Conservation (phyloP, 257 asterid genomes). For the Prunella vulgaris region DNA sequence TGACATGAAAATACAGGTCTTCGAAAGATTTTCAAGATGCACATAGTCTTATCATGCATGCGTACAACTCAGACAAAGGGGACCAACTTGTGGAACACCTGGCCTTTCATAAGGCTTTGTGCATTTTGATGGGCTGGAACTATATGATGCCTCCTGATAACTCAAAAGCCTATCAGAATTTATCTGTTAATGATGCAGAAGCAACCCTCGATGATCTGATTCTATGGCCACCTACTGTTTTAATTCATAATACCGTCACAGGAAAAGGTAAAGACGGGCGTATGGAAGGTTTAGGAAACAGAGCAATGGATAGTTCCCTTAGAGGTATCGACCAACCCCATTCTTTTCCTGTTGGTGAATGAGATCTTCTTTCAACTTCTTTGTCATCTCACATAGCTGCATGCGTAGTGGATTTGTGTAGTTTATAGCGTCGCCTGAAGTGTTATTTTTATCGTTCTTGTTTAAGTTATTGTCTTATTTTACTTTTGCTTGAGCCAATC, state of each 20-base stretch:
- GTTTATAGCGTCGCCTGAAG: slow-evolving; percentile 5
- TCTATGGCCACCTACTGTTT: slow-evolving; percentile 95
- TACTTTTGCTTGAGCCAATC: neutral
- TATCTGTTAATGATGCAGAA: slow-evolving; percentile 70
- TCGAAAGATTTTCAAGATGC: slow-evolving; percentile 71
- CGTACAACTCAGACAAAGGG: slow-evolving; percentile 62
- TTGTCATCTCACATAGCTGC: slow-evolving; percentile 21
- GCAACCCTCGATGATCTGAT: slow-evolving; percentile 75
- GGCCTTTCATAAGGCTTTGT: slow-evolving; percentile 88
- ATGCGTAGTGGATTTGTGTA: slow-evolving; percentile 7
- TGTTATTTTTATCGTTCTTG: slow-evolving; percentile 6
- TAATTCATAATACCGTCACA: slow-evolving; percentile 77
- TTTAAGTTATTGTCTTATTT: neutral
- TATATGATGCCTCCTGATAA: slow-evolving; percentile 72
- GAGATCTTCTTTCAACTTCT: slow-evolving; percentile 19
- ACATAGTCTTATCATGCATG: slow-evolving; percentile 86
- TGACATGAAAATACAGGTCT: slow-evolving; percentile 76
- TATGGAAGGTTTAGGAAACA: slow-evolving; percentile 95
- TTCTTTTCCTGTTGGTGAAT: slow-evolving; percentile 29
- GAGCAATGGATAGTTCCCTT: slow-evolving; percentile 86
- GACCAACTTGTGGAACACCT: slow-evolving; percentile 76
- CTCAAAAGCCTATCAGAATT: slow-evolving; percentile 74
- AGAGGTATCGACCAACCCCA: slow-evolving; percentile 64
- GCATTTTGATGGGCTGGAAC: slow-evolving; percentile 97
- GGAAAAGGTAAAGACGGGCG: slow-evolving; percentile 90